Conservation (phyloP, 495 filamentous ascomycete species). For the Bryoglossum gracile region DNA sequence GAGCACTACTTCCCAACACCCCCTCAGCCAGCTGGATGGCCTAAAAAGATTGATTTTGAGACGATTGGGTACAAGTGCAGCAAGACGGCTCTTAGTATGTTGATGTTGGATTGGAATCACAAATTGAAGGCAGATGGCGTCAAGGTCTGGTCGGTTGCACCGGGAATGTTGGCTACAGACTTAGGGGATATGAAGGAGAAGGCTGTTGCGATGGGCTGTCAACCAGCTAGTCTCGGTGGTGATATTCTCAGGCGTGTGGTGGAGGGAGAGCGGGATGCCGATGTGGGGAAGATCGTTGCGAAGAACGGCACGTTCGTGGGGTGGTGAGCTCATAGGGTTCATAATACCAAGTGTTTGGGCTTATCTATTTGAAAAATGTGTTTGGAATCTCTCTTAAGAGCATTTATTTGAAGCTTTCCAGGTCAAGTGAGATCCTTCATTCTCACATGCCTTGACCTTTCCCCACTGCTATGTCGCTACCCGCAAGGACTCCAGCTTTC, state of each 20-base stretch:
- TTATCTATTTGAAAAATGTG: too few relatives aligned
- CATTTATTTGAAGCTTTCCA: too few relatives aligned
- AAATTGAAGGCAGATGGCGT: conserved; percentile 51
- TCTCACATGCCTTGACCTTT: too few relatives aligned
- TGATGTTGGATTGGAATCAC: conserved; percentile 52
- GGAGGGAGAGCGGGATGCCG: conserved; percentile 41
- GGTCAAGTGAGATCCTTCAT: too few relatives aligned
- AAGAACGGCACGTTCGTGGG: conserved; percentile 21
- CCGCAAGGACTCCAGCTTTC: too few relatives aligned
- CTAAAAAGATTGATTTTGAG: conserved; percentile 30
- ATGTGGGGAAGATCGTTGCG: conserved; percentile 38
- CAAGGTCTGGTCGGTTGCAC: conserved; percentile 49
- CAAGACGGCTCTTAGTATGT: conserved; percentile 59
- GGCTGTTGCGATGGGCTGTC: conserved; percentile 30
- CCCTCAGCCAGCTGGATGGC: conserved; percentile 39
- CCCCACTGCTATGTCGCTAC: too few relatives aligned
- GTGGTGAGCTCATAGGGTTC: too few relatives aligned
- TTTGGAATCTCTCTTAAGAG: too few relatives aligned
- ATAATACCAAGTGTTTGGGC: too few relatives aligned
- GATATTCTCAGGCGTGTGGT: conserved; percentile 36
- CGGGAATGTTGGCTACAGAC: conserved; percentile 49
- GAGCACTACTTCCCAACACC: conserved; percentile 17
- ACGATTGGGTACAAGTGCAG: conserved; percentile 41
- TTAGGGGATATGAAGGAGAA: conserved; percentile 34
- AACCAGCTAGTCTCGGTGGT: conserved; percentile 36